Conservation (phyloP, 371 early-diverging fungal genomes). For the Mortierella sp. region DNA sequence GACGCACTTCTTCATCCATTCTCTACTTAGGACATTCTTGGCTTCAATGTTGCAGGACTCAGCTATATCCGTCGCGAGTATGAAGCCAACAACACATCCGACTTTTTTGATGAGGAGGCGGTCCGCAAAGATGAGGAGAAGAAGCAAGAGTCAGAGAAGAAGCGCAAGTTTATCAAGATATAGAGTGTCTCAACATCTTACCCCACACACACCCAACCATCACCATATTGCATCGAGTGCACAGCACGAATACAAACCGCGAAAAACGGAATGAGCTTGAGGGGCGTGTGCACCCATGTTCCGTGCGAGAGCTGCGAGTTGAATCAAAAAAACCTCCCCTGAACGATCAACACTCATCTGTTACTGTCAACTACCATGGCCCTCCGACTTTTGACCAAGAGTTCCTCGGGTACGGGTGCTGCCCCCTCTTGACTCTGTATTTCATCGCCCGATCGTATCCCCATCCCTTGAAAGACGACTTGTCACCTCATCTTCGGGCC, state of each 20-base stretch:
- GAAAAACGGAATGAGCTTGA: no score
- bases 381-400: constrained; percentile 57
- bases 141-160: constrained; percentile 69
- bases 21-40: constrained; percentile 67
- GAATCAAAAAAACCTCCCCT: no score
- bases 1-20: neutral
- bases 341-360: no score
- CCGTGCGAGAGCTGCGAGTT: no score
- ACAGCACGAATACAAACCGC: no score
- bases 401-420: constrained; percentile 50
- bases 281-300: no score
- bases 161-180: constrained; percentile 77
- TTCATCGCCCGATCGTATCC: neutral
- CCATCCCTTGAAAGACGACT: no score
- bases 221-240: neutral
- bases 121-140: constrained; percentile 56
- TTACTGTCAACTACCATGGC: constrained; percentile 27
- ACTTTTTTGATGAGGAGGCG: constrained; percentile 76
- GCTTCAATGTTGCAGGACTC: constrained; percentile 83
- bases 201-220: neutral
- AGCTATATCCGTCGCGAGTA: constrained; percentile 76
- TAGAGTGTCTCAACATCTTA: constrained; percentile 7
- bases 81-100: constrained; percentile 75
- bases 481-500: no score
- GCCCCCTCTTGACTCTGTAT: neutral